phyloP scores from a whole-genome alignment of 2,329 filamentous ascomycete species.

The Cytospora leucostoma region DNA sequence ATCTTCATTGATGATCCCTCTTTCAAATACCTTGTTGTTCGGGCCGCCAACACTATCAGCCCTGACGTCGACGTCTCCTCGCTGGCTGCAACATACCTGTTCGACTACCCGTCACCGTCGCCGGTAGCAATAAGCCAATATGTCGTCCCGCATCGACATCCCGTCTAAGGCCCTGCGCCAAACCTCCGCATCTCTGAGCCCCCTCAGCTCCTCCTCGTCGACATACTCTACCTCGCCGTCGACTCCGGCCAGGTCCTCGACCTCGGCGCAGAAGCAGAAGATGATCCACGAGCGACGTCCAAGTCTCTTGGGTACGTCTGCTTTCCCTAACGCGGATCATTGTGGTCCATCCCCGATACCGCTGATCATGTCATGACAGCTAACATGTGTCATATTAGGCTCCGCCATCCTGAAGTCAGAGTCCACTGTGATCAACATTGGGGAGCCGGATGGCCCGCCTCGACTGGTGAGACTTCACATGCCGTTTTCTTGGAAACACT shows the following conservation, averaged over 20 bases:
- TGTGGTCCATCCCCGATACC: neutral
- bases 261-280: constrained; percentile 44
- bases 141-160: constrained; percentile 73
- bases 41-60: constrained; percentile 16
- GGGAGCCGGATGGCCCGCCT: constrained; percentile 70
- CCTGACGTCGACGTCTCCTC: constrained; percentile 3
- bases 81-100: neutral
- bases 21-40: constrained; percentile 17
- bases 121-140: constrained; percentile 36
- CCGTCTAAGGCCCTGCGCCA: constrained; percentile 49
- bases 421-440: constrained; percentile 79
- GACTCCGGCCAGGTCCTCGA: constrained; percentile 48
- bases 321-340: neutral
- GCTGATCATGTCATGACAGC: constrained; percentile 22
- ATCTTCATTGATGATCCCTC: constrained; percentile 21
- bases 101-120: constrained; percentile 12
- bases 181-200: constrained; percentile 44
- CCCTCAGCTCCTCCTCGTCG: constrained; percentile 53
- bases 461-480: constrained; percentile 59
- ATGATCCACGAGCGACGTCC: constrained; percentile 57
- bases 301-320: constrained; percentile 60
- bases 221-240: constrained; percentile 59
- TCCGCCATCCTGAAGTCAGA: constrained; percentile 72
- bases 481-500: neutral
- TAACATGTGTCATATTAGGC: constrained; percentile 48